A percentile compares a stretch with the other conserved stretches of the same genome.
phyloP scores from a whole-genome alignment of 2,329 filamentous ascomycete genomes.

The Cadophora gregata region DNA sequence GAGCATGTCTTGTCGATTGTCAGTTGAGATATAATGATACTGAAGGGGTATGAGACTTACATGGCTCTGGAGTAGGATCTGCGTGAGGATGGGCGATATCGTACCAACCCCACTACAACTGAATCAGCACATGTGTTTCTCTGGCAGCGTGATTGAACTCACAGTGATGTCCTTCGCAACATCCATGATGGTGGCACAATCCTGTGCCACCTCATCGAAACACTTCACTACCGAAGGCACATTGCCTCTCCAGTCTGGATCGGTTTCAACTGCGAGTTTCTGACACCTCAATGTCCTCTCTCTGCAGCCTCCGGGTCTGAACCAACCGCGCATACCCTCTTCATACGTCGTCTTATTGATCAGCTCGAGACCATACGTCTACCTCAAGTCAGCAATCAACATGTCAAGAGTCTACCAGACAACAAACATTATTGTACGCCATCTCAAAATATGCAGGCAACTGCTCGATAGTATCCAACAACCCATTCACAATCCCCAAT shows the following conservation, averaged over 20 bases:
- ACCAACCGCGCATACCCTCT: conserved; percentile 49
- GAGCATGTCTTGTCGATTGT: neutral
- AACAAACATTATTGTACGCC: conserved; percentile 35
- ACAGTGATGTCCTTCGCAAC: neutral
- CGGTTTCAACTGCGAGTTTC: conserved; percentile 50
- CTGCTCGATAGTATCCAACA: conserved; percentile 64
- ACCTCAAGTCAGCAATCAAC: neutral
- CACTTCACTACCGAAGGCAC: conserved; percentile 1
- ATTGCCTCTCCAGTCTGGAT: conserved; percentile 49
- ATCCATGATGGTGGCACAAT: conserved; percentile 34
- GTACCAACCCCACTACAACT: conserved; percentile 11
- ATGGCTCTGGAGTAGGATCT: conserved; percentile 23
- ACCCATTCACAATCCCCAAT: conserved; percentile 72
- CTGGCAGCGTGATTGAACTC: neutral
- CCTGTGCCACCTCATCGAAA: neutral
- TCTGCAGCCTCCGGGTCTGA: conserved; percentile 54
- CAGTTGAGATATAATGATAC: neutral
- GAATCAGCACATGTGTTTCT: neutral
- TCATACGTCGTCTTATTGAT: conserved; percentile 40
- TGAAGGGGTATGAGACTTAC: neutral
- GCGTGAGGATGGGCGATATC: conserved; percentile 38
- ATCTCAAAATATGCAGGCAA: conserved; percentile 30
- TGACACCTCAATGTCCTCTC: conserved; percentile 57
- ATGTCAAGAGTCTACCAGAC: conserved; percentile 49
- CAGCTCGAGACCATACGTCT: conserved; percentile 22